Evolutionary conservation across 441 rosid genomes (phyloP).

Genomic region (Populus tomentosa): DNA sequence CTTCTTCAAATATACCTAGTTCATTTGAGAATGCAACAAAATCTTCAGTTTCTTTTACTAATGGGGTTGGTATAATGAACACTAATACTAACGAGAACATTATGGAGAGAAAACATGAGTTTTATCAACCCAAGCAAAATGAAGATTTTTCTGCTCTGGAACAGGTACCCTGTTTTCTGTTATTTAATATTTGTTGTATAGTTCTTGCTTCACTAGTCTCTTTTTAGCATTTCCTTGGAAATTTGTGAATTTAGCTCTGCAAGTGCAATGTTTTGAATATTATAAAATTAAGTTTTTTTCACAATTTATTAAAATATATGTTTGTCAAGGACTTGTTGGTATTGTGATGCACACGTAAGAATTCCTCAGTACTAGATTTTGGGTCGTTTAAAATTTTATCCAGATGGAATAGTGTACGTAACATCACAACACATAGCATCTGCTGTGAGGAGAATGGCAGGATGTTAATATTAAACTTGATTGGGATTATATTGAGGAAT

Average conservation of each 20-base stretch:
- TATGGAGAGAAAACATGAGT: conserved; percentile 36
- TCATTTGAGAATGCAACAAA: conserved; percentile 27
- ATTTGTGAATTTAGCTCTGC: not conserved
- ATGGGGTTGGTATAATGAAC: conserved; percentile 29
- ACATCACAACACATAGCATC: not conserved
- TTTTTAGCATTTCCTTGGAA: not conserved
- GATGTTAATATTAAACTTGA: not conserved
- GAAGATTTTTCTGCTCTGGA: conserved; percentile 92
- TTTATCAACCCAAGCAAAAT: conserved; percentile 53
- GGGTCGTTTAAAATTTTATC: not conserved
- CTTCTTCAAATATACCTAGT: conserved; percentile 28
- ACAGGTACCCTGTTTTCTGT: conserved; percentile 47
- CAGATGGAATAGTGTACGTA: not conserved
- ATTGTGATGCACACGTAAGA: not conserved
- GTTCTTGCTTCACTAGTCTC: not conserved
- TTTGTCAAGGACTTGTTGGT: not conserved
- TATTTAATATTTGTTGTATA: not conserved
- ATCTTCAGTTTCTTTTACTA: conserved; percentile 31
- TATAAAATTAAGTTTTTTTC: not conserved
- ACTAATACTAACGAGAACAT: conserved; percentile 27
- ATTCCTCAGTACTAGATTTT: not conserved
- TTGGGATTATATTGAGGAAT: not conserved
- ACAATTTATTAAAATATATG: not conserved
- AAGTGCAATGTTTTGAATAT: not conserved
- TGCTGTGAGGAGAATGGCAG: not conserved